A percentile compares a stretch with the other conserved stretches of the same genome.
phyloP scores from a whole-genome alignment of 1,284 basidiomycete species.

The Ceratobasidium sp. region DNA sequence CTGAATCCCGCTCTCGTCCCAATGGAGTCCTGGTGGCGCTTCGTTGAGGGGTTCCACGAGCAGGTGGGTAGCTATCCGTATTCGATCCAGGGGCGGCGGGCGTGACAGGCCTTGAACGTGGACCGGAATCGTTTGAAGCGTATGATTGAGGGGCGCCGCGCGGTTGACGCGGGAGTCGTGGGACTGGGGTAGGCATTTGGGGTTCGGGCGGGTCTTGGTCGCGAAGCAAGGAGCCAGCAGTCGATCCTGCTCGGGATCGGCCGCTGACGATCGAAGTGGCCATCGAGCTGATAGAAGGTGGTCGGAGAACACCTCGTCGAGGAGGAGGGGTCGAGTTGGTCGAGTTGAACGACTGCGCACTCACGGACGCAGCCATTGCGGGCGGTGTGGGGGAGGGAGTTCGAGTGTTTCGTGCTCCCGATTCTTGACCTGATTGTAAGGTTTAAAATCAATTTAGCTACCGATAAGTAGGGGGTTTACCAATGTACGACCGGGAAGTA shows the following conservation, averaged over 20 bases:
- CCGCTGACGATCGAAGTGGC: background rate
- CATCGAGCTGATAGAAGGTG: slow-evolving; percentile 30
- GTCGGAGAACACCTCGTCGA: slow-evolving; percentile 28
- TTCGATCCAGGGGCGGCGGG: slow-evolving; percentile 2
- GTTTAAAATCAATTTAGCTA: background rate
- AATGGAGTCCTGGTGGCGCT: background rate
- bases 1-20: slow-evolving; percentile 6
- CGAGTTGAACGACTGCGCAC: slow-evolving; percentile 22
- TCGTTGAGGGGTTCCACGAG: slow-evolving; percentile 14
- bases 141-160: slow-evolving; percentile 23
- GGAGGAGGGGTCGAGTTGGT: background rate
- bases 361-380: slow-evolving; percentile 16
- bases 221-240: slow-evolving; percentile 22
- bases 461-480: background rate
- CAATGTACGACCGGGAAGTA: slow-evolving; percentile 23
- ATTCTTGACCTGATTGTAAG: background rate
- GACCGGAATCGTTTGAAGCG: slow-evolving; percentile 24
- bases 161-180: slow-evolving; percentile 15
- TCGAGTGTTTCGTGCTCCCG: background rate
- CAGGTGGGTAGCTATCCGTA: slow-evolving; percentile 9
- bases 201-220: slow-evolving; percentile 17
- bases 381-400: slow-evolving; percentile 30
- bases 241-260: slow-evolving; percentile 28
- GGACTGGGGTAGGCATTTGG: slow-evolving; percentile 1
- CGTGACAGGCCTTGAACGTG: slow-evolving; percentile 23